A percentile compares a stretch with the other conserved stretches of the same genome.
phyloP scores from a whole-genome alignment of 192 early-diverging fungal genomes.

The Spizellomyces sp. region DNA sequence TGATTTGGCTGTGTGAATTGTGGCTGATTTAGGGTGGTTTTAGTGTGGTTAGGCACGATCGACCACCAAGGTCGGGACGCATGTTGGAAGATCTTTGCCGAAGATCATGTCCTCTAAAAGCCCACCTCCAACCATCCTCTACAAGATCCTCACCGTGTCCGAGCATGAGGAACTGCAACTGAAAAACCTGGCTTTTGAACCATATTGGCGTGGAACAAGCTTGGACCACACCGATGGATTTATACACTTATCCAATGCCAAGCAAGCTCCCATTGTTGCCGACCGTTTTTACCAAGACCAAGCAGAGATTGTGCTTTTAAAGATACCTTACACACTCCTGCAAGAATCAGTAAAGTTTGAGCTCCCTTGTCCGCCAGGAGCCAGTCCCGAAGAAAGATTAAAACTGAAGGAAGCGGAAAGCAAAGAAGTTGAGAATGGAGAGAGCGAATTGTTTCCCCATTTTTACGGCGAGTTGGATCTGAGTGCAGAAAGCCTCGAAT shows the following conservation, averaged over 20 bases:
- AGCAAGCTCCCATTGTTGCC: constrained; percentile 1
- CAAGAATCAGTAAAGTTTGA: neutral
- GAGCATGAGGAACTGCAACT: constrained; percentile 2
- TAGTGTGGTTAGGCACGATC: too few species aligned
- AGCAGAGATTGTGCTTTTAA: neutral
- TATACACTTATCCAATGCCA: neutral
- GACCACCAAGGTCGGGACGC: too few species aligned
- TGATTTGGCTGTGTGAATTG: too few species aligned
- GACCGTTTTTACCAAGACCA: neutral
- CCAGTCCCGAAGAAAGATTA: neutral
- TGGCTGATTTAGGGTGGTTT: too few species aligned
- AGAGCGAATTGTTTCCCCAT: neutral
- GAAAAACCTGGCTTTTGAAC: neutral
- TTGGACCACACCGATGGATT: neutral
- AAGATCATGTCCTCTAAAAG: too few species aligned
- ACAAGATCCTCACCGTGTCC: constrained; percentile 1
- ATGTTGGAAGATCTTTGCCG: too few species aligned
- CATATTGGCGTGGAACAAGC: neutral
- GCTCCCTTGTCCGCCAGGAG: neutral
- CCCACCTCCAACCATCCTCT: neutral
- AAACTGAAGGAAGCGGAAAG: neutral
- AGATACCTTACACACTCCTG: neutral
- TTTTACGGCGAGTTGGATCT: neutral
- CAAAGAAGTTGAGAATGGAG: neutral
- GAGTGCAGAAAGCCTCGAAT: neutral